These are phyloP conservation scores for Nigrospora osmanthi DNA, from an alignment of 2,329 filamentous ascomycete species.

Conservation along the genomic window DNA sequence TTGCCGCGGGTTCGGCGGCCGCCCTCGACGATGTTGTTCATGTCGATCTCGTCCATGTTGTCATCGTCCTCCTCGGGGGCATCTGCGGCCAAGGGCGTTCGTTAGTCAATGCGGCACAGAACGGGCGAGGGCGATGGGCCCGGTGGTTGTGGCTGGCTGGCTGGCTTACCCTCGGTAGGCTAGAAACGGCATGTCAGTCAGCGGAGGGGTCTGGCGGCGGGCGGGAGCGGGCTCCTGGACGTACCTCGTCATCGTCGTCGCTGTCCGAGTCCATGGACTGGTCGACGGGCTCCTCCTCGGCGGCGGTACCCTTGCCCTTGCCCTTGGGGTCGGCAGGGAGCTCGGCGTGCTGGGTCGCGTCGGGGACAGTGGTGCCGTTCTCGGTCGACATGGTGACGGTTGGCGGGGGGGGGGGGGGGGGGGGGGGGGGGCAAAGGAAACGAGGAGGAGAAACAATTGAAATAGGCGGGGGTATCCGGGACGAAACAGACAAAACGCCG, in stretches of 20 bases:
- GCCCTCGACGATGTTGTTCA: conserved; percentile 73
- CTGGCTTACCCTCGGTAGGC: conserved; percentile 1
- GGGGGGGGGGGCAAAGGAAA: conserved; percentile 3
- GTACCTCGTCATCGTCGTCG: conserved; percentile 60
- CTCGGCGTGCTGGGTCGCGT: conserved; percentile 33
- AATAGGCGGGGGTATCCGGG: background rate
- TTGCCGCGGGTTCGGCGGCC: conserved; percentile 85
- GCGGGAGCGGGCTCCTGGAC: conserved; percentile 19
- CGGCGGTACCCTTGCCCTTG: conserved; percentile 72
- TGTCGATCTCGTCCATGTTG: conserved; percentile 86
- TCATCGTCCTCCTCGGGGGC: conserved; percentile 67
- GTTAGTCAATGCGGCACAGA: conserved; percentile 14
- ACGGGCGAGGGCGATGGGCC: too few species aligned
- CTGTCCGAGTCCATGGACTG: conserved; percentile 69
- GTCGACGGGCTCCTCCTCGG: conserved; percentile 45
- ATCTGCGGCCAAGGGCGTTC: conserved; percentile 25
- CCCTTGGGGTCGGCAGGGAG: conserved; percentile 59
- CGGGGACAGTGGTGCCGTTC: conserved; percentile 38
- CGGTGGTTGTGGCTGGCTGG: too few species aligned
- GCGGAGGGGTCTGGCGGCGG: background rate
- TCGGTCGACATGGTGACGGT: conserved; percentile 37
- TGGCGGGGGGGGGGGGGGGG: background rate
- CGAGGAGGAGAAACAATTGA: conserved; percentile 1
- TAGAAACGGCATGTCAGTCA: background rate
- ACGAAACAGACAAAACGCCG: too few species aligned